Evolutionary conservation across 495 filamentous ascomycete genomes (phyloP).

Genomic region (Aspergillus sclerotioniger): DNA sequence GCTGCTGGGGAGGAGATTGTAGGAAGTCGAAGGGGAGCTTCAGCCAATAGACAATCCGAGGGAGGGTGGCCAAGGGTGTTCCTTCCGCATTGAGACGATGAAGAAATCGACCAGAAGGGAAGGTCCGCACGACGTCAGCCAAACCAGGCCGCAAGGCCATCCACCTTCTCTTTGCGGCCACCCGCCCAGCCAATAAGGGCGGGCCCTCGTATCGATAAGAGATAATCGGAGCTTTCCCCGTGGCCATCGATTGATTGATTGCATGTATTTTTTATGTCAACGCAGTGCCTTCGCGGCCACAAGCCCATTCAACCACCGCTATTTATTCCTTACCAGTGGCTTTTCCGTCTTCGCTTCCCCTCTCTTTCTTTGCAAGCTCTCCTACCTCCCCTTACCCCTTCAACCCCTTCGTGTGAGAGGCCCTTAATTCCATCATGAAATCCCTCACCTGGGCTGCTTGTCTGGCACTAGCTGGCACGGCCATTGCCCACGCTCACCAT

Average conservation of each 20-base stretch:
- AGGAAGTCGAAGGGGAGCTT: conserved; percentile 10
- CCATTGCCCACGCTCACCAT: conserved; percentile 38
- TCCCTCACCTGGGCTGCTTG: conserved; percentile 21
- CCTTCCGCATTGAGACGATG: no score
- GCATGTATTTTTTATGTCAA: background rate
- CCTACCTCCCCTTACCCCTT: conserved; percentile 19
- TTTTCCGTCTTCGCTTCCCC: conserved; percentile 21
- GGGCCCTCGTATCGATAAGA: conserved; percentile 16
- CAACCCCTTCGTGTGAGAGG: conserved; percentile 16
- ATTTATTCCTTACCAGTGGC: background rate
- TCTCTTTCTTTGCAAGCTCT: background rate
- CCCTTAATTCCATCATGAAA: conserved; percentile 20
- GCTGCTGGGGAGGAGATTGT: background rate
- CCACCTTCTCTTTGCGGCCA: background rate
- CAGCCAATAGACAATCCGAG: background rate
- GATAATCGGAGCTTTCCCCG: background rate
- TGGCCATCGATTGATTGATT: background rate
- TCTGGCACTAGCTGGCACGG: conserved; percentile 37
- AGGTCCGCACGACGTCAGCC: conserved; percentile 44
- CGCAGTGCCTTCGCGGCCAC: background rate
- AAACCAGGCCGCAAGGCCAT: conserved; percentile 20
- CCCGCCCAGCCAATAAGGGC: conserved; percentile 8
- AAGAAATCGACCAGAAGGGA: conserved; percentile 38
- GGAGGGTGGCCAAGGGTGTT: no score
- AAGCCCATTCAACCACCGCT: background rate